Percentiles rank a stretch among this genome's conserved stretches.
These are phyloP conservation scores for Nakazawaea pomicola DNA, from an alignment of 805 yeast species.

Conservation along the genomic window DNA sequence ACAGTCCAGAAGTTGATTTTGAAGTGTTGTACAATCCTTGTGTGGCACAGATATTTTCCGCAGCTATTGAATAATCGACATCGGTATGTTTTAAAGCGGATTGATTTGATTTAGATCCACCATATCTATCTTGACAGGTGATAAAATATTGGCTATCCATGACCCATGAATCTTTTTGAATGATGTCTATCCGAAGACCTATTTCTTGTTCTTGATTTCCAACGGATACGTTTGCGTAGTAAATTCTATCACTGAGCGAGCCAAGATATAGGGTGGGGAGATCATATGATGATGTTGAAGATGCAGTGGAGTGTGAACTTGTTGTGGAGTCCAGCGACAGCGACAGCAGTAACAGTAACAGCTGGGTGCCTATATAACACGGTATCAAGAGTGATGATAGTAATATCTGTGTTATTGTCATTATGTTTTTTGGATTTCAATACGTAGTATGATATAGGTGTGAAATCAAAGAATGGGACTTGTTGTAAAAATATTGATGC, in stretches of 20 bases:
- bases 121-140: conserved; percentile 16
- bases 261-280: conserved; percentile 8
- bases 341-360: too few relatives aligned
- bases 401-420: background rate
- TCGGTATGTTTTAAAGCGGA: conserved; percentile 1
- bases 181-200: conserved; percentile 24
- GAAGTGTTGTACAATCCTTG: conserved; percentile 21
- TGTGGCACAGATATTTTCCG: conserved; percentile 18
- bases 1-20: conserved; percentile 18
- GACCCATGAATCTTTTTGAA: conserved; percentile 25
- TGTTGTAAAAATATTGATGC: too few relatives aligned
- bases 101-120: conserved; percentile 1
- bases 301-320: background rate
- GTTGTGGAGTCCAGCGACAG: background rate
- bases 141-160: conserved; percentile 21
- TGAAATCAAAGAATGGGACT: too few relatives aligned
- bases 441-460: too few relatives aligned
- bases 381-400: background rate
- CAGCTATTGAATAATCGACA: conserved; percentile 1
- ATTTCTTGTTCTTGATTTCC: conserved; percentile 22
- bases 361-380: too few relatives aligned
- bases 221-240: conserved; percentile 20
- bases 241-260: conserved; percentile 14
- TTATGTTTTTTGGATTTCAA: background rate
- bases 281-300: conserved; percentile 2